phyloP scores from a whole-genome alignment of 345 rosid species.

The Aurinia saxatilis region DNA sequence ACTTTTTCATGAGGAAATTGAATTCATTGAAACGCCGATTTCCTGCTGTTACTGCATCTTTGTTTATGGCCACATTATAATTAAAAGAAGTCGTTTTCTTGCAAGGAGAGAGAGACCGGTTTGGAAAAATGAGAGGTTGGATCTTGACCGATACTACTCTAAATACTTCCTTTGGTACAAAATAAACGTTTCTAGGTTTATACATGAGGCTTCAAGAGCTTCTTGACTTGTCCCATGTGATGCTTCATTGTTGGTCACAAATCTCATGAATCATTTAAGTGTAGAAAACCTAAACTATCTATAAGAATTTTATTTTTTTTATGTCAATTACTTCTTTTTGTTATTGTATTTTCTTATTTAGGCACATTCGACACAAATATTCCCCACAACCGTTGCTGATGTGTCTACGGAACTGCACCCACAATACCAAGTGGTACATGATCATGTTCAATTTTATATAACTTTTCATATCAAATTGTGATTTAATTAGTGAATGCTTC shows the following conservation, averaged over 20 bases:
- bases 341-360: not conserved
- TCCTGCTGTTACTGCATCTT: too few species aligned
- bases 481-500: not conserved
- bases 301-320: not conserved
- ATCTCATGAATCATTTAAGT: not conserved
- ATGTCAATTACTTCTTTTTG: not conserved
- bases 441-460: too few species aligned
- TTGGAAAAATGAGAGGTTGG: slow-evolving; percentile 26
- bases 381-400: slow-evolving; percentile 36
- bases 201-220: slow-evolving; percentile 45
- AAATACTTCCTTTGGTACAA: slow-evolving; percentile 33
- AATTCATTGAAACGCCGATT: too few species aligned
- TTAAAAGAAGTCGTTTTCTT: too few species aligned
- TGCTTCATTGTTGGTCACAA: not conserved
- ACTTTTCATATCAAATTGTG: not conserved
- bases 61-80: too few species aligned
- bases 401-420: not conserved
- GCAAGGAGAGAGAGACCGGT: too few species aligned
- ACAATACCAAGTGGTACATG: not conserved
- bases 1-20: too few species aligned
- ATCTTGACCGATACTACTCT: slow-evolving; percentile 44
- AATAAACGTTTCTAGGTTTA: slow-evolving; percentile 29
- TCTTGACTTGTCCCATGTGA: slow-evolving; percentile 20
- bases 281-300: not conserved
- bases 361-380: slow-evolving; percentile 49